These are phyloP conservation scores for Phytophthora hybrid DNA, from an alignment of 352 stramenopile species.

Conservation along the genomic window DNA sequence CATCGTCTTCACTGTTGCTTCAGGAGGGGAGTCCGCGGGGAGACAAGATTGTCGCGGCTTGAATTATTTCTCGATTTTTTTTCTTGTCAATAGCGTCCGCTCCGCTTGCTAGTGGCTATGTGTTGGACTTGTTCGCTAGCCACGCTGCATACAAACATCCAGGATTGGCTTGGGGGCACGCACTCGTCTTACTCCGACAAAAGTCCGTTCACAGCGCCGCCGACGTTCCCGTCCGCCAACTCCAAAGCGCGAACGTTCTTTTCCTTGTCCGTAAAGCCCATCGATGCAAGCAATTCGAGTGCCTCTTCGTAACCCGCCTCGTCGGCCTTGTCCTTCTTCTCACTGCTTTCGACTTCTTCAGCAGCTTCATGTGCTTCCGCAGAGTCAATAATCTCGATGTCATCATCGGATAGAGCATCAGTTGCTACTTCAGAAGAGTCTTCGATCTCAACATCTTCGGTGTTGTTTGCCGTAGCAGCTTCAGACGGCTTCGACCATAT, in stretches of 20 bases:
- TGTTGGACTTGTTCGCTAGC: neutral
- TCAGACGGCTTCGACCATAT: constrained; percentile 11
- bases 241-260: constrained; percentile 56
- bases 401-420: constrained; percentile 39
- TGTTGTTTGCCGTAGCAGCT: constrained; percentile 10
- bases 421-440: constrained; percentile 10
- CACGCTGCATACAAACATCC: constrained; percentile 25
- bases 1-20: no score
- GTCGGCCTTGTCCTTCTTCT: constrained; percentile 10
- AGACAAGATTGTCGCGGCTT: neutral
- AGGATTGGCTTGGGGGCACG: neutral
- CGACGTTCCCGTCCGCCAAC: constrained; percentile 59
- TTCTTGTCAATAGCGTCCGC: no score
- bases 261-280: constrained; percentile 68
- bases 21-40: no score
- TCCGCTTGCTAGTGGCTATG: neutral
- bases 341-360: constrained; percentile 2
- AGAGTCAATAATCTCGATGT: constrained; percentile 51
- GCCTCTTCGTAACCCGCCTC: constrained; percentile 44
- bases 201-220: constrained; percentile 55
- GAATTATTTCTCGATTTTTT: neutral
- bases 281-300: constrained; percentile 54
- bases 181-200: constrained; percentile 49
- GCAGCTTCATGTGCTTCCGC: constrained; percentile 35
- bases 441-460: constrained; percentile 33